phyloP scores from a whole-genome alignment of 495 filamentous ascomycete species.

The Pyrenula massariospora region DNA sequence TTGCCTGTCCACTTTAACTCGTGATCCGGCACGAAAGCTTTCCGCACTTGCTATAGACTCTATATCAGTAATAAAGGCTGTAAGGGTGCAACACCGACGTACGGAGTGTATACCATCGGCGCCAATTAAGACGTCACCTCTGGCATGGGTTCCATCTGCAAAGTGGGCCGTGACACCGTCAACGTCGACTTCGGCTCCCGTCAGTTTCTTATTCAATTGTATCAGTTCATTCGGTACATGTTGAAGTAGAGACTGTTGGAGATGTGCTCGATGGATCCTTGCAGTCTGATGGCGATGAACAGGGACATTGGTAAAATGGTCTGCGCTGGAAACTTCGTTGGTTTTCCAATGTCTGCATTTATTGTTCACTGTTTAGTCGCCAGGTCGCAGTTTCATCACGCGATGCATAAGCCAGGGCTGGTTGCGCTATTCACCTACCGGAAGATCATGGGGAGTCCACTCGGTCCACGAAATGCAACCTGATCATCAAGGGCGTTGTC shows the following conservation, averaged over 20 bases:
- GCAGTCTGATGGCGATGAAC: slow-evolving; percentile 31
- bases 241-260: slow-evolving; percentile 30
- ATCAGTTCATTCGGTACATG: slow-evolving; percentile 23
- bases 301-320: slow-evolving; percentile 22
- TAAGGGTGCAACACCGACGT: background rate
- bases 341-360: slow-evolving; percentile 27
- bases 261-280: slow-evolving; percentile 32
- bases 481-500: slow-evolving; percentile 25
- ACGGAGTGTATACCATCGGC: slow-evolving; percentile 25
- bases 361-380: background rate
- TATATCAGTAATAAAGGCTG: background rate
- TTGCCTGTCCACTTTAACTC: slow-evolving; percentile 29
- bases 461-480: slow-evolving; percentile 26
- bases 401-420: too few relatives aligned
- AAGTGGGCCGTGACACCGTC: slow-evolving; percentile 15
- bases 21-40: slow-evolving; percentile 27
- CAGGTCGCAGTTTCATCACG: too few relatives aligned
- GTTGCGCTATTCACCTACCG: slow-evolving; percentile 11
- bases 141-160: slow-evolving; percentile 16
- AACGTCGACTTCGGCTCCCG: slow-evolving; percentile 7
- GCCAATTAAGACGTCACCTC: slow-evolving; percentile 21
- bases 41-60: slow-evolving; percentile 14
- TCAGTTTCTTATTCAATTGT: slow-evolving; percentile 13
- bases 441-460: slow-evolving; percentile 24
- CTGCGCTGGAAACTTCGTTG: slow-evolving; percentile 29